A percentile compares a stretch with the other conserved stretches of the same genome.
Conservation (phyloP, 2,329 filamentous ascomycete species). For the Colletotrichum tabaci region DNA sequence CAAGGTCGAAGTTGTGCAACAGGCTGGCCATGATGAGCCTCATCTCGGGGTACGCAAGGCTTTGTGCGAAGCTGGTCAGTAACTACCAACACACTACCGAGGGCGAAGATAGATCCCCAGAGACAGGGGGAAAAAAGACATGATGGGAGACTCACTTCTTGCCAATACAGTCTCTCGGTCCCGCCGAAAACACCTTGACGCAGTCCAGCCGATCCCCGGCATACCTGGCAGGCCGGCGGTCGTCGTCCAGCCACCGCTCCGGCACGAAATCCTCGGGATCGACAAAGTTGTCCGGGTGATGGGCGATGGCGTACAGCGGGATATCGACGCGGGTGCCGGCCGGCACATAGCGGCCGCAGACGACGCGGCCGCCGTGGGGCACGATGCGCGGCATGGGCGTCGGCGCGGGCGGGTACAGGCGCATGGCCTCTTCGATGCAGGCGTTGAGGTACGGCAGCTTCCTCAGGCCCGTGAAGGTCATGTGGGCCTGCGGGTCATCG, state of each 20-base stretch:
- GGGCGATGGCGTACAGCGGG: slow-evolving; percentile 36
- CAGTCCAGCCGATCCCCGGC: slow-evolving; percentile 24
- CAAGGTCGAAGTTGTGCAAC: slow-evolving; percentile 62
- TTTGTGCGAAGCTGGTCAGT: slow-evolving; percentile 3
- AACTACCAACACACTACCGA: not conserved
- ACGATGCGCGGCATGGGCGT: slow-evolving; percentile 49
- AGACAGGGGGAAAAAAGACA: not conserved
- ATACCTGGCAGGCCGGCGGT: slow-evolving; percentile 16
- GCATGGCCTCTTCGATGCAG: slow-evolving; percentile 58
- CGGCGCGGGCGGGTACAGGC: slow-evolving; percentile 51
- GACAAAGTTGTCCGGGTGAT: slow-evolving; percentile 54
- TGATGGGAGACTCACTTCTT: slow-evolving; percentile 56
- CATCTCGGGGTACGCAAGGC: slow-evolving; percentile 65
- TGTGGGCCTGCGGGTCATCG: slow-evolving; percentile 49
- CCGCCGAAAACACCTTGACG: slow-evolving; percentile 63
- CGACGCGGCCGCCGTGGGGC: slow-evolving; percentile 50
- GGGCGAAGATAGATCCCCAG: too few species aligned
- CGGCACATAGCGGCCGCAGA: slow-evolving; percentile 52
- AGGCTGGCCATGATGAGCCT: slow-evolving; percentile 61
- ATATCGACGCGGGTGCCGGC: slow-evolving; percentile 44
- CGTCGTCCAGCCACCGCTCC: slow-evolving; percentile 57
- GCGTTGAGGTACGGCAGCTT: slow-evolving; percentile 57
- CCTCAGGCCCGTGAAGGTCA: slow-evolving; percentile 51
- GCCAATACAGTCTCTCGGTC: slow-evolving; percentile 66
- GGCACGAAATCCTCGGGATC: slow-evolving; percentile 62